phyloP scores from a whole-genome alignment of 2,329 filamentous ascomycete species.

The Triangularia setosa region DNA sequence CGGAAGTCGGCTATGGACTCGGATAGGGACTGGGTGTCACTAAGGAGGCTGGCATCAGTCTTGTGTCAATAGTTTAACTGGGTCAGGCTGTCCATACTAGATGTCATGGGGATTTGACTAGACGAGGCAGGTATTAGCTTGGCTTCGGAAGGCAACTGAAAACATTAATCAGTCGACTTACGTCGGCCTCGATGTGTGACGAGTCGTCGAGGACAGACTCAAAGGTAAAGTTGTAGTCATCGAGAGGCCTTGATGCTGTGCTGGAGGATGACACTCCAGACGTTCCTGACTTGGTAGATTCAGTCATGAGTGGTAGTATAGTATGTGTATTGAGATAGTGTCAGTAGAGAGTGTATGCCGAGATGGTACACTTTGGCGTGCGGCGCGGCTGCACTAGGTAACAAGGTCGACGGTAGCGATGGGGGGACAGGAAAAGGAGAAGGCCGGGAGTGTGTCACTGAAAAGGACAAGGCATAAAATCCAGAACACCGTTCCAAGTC shows the following conservation, averaged over 20 bases:
- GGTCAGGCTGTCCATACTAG: constrained; percentile 12
- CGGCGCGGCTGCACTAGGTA: not conserved
- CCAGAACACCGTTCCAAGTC: not conserved
- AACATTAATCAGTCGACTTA: constrained; percentile 15
- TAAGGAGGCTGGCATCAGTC: constrained; percentile 8
- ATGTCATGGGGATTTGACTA: constrained; percentile 16
- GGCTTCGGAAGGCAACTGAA: not conserved
- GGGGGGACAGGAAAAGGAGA: not conserved
- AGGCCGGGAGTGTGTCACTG: not conserved
- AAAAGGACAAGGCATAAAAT: not conserved
- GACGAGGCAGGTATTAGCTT: not conserved
- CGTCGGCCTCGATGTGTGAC: constrained; percentile 25
- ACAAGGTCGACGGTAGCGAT: not conserved
- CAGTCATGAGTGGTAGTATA: not conserved
- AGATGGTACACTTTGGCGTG: not conserved
- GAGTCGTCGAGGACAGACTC: constrained; percentile 25
- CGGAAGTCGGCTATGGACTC: constrained; percentile 31
- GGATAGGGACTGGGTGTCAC: constrained; percentile 28
- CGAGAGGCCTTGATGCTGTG: constrained; percentile 7
- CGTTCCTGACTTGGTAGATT: not conserved
- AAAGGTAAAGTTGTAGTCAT: constrained; percentile 28
- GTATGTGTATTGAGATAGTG: not conserved
- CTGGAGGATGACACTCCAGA: not conserved
- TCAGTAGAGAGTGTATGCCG: not conserved
- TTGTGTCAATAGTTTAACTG: not conserved